Evolutionary conservation across 257 asterid species (phyloP).

Genomic region (Henckelia pumila): DNA sequence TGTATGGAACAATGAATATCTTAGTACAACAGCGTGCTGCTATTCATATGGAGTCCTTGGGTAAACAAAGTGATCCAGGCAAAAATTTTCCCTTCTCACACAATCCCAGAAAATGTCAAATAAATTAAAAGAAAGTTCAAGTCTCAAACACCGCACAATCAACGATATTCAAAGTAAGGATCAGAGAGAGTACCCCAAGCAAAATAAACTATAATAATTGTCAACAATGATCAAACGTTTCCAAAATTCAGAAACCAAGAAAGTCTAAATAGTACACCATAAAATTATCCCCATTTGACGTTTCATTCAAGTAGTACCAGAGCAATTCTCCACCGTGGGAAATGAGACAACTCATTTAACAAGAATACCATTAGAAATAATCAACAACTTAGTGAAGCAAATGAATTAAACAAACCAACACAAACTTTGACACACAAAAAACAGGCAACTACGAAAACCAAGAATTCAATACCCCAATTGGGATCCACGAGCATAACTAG

Average conservation of each 20-base stretch:
- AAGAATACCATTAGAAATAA: too few relatives aligned
- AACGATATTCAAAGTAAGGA: not conserved
- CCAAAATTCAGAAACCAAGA: conserved; percentile 7
- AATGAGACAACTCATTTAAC: too few relatives aligned
- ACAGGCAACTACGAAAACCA: not conserved
- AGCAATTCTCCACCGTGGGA: too few relatives aligned
- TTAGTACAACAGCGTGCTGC: conserved; percentile 3
- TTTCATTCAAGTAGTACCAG: not conserved
- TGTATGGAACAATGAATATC: not conserved
- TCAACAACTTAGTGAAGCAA: too few relatives aligned
- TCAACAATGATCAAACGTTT: not conserved
- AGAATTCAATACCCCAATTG: too few relatives aligned
- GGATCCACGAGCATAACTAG: too few relatives aligned
- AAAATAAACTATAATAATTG: not conserved
- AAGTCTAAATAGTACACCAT: not conserved
- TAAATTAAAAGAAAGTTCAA: conserved; percentile 3
- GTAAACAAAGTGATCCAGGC: conserved; percentile 1
- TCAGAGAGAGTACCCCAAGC: not conserved
- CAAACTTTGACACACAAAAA: not conserved
- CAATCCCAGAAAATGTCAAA: not conserved
- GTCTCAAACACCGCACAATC: not conserved
- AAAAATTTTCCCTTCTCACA: not conserved
- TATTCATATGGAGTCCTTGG: not conserved
- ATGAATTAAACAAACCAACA: too few relatives aligned
- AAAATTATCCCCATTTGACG: not conserved